These are phyloP conservation scores for Nannochloropsis granulata DNA, from an alignment of 108 stramenopile species.

Conservation along the genomic window DNA sequence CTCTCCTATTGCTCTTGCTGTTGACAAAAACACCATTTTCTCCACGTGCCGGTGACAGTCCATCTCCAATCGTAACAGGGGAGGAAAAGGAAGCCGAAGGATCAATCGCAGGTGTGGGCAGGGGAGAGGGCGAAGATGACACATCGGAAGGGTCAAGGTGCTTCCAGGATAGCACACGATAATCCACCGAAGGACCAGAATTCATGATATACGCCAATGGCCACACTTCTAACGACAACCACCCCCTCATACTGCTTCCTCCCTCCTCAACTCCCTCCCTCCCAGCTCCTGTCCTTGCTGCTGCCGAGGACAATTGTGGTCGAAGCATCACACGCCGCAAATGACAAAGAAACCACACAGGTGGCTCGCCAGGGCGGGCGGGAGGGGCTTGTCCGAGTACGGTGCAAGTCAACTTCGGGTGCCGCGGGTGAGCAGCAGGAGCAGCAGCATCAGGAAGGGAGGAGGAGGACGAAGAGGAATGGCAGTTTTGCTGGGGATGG, in stretches of 20 bases:
- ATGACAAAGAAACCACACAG: not conserved
- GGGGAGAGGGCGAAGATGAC: not conserved
- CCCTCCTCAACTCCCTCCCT: too few species aligned
- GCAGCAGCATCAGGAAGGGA: too few species aligned
- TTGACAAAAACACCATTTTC: too few species aligned
- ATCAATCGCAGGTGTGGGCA: not conserved
- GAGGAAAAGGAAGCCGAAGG: not conserved
- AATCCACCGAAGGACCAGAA: not conserved
- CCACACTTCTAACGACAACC: not conserved
- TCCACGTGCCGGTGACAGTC: too few species aligned
- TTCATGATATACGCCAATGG: not conserved
- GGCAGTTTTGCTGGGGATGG: not conserved
- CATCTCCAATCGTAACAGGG: not conserved
- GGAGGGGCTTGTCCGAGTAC: not conserved
- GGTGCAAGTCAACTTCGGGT: not conserved
- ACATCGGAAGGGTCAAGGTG: not conserved
- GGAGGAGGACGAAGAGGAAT: not conserved
- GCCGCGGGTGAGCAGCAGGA: not conserved
- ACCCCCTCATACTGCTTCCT: not conserved
- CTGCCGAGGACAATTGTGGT: not conserved
- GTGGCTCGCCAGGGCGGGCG: not conserved
- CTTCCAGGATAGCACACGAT: not conserved
- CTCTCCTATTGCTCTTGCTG: too few species aligned
- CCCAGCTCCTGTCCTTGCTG: too few species aligned
- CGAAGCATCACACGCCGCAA: not conserved